Evolutionary conservation across 2,329 filamentous ascomycete genomes (phyloP), one percentile per base, ranked within the genome.

Genomic region (Xylaria sp.): DNA sequence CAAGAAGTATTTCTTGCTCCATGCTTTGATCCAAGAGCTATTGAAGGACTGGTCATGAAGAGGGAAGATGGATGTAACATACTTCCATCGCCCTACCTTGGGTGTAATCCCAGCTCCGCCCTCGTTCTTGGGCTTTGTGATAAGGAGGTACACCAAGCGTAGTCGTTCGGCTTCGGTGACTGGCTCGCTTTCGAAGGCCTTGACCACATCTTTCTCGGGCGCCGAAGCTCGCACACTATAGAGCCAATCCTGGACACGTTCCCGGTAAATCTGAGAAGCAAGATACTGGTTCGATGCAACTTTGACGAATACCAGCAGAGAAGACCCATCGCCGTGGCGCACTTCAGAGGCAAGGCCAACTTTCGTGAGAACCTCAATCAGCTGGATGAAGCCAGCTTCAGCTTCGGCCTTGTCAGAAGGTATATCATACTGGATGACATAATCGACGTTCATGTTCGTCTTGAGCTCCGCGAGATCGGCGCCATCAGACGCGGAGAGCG

Each of bases 201-300:
- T 84, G 56, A 86, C 82, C 19, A 93, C 88, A 72, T 97, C 90
- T 76, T 89, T 90, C 64, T 89, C 87, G 0, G 95, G 95, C 42
- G 93, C 90, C 21, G 89, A 87, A 58, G 92, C 87, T 70, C 93
- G 90, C 63, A 98, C 91, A 61, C 94, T 94, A 78, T 96, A 92
- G 39, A 98, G 88, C 93, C 94, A 99, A 81, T 98, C 96, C 78
- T 94, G 92, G 19, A 98, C 90, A 71, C 96, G 89, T 64, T 92
- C 93, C 72, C 93, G 89, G 80, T 97, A 97, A 58, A 97, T 88
- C 75, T 97, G 93, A 71, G 90, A 89, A 68, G 88, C 88, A 68
- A 99, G 85, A 71, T 94, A 88, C 74, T 89, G 85, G 69, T 91
- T 86, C 24, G 93, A 94, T 42, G 91, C 90, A 50, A 97, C 88